Evolutionary conservation across 495 filamentous ascomycete genomes (phyloP), one percentile per base, ranked within the genome.

Genomic region (Tetracladium setigerum): DNA sequence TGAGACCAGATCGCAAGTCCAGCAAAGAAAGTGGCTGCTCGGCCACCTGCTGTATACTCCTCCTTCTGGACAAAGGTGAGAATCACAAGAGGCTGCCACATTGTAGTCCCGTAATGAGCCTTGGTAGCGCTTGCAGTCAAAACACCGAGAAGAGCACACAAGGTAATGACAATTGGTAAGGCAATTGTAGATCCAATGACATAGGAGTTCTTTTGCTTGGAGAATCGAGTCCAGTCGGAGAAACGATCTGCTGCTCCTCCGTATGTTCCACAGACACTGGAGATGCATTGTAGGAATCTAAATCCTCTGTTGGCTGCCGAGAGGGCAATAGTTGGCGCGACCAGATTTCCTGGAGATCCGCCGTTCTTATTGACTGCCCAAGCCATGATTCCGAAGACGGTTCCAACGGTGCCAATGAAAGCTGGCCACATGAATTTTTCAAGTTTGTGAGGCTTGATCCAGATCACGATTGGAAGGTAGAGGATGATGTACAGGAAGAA

Each of bases 1-100:
- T 47, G 44, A 11, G 58, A 36, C 7, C 60, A 50, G 39, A 69
- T 44, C 22, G 61, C 67, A 14, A 64, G 44, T 15, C 67, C 67
- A 22, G 62, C 65, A 51, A 71, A 69, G 59, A 71, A 71, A 6
- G 61, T 58, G 2, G 58, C 68, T 9, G 66, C 68, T 27, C 68
- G 44, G 5, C 56, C 56, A 15, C 48, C 48, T 5, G 57, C 49
- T 18, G 47, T 59, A 54, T 45, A 58, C 40, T 53, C 50, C 41
- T 50, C 50, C 6, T 50, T 63, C 40, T 62, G 48, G 43, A 53
- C 60, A 44, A 35, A 53, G 27, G 49, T 59, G 44, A 62, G 58
- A 19, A 56, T 62, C 41, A 50, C 54, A 12, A 61, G 61, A 5
- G 69, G 59, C 34, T 69, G 66, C 67, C 68, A 70, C 41, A 62